These are phyloP conservation scores for Arthrinium phaeospermum DNA, from an alignment of 2,329 filamentous ascomycete genomes.

Conservation along the genomic window DNA sequence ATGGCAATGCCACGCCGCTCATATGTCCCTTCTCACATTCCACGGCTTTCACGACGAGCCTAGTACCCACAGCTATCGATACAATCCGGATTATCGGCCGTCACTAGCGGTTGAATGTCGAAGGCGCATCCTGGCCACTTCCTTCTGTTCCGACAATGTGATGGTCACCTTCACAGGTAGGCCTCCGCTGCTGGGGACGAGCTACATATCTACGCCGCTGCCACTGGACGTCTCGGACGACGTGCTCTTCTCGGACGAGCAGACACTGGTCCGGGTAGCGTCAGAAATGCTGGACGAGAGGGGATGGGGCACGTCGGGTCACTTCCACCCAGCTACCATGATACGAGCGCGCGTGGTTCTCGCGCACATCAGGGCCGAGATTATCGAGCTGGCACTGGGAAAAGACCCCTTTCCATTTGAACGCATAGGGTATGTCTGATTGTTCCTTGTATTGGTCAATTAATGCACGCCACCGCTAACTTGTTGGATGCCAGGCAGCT, in stretches of 20 bases:
- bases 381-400: slow-evolving; percentile 62
- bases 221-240: slow-evolving; percentile 47
- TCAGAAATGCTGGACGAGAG: slow-evolving; percentile 38
- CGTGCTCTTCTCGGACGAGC: slow-evolving; percentile 40
- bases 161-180: slow-evolving; percentile 49
- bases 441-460: background rate
- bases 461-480: background rate
- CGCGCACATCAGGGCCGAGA: slow-evolving; percentile 60
- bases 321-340: slow-evolving; percentile 39
- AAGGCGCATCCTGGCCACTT: slow-evolving; percentile 22
- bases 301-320: slow-evolving; percentile 45
- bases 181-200: slow-evolving; percentile 44
- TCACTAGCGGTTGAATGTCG: slow-evolving; percentile 35
- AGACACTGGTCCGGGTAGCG: slow-evolving; percentile 31
- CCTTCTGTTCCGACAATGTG: slow-evolving; percentile 40
- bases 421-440: background rate
- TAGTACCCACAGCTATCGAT: slow-evolving; percentile 38
- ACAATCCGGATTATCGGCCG: slow-evolving; percentile 32
- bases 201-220: slow-evolving; percentile 45
- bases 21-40: slow-evolving; percentile 45
- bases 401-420: slow-evolving; percentile 28
- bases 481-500: background rate
- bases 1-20: slow-evolving; percentile 36
- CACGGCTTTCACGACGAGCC: slow-evolving; percentile 58
- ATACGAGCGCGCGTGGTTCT: slow-evolving; percentile 43